Percentiles rank a stretch among this genome's conserved stretches.
phyloP scores from a whole-genome alignment of 164 flowering plant genomes.

The Cinnamomum chago region DNA sequence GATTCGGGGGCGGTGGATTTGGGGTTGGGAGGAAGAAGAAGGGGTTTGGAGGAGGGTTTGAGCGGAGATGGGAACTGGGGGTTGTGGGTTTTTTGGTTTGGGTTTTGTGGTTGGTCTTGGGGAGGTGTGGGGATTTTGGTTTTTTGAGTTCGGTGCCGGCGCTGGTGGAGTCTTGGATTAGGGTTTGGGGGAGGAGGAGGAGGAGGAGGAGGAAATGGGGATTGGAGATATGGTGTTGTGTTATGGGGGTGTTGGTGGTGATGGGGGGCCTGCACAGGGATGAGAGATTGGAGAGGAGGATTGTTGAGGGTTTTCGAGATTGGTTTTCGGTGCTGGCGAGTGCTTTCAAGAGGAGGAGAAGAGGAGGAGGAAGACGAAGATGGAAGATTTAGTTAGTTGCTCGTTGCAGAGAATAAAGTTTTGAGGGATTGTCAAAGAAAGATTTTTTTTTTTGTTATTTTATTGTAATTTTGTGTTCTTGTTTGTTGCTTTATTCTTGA shows the following conservation, averaged over 20 bases:
- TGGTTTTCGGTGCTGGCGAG: not conserved
- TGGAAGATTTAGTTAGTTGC: too few relatives aligned
- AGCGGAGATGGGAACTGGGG: not conserved
- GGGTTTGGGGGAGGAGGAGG: not conserved
- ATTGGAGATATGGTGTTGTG: not conserved
- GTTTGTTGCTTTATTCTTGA: too few relatives aligned
- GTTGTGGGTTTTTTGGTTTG: not conserved
- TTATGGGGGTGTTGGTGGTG: not conserved
- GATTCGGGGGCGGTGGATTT: not conserved
- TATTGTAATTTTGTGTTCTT: too few relatives aligned
- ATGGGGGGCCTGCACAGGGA: not conserved
- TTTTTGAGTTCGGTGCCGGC: not conserved
- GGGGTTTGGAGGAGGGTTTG: constrained; percentile 6
- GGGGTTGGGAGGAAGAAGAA: not conserved
- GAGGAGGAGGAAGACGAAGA: not conserved
- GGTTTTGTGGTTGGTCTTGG: constrained; percentile 1
- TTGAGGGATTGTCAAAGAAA: too few relatives aligned
- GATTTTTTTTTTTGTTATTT: too few relatives aligned
- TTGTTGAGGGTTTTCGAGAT: not conserved
- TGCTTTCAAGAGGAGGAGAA: not conserved
- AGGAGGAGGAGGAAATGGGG: constrained; percentile 1
- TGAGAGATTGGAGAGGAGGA: not conserved
- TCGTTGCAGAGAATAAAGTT: too few relatives aligned
- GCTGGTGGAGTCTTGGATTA: not conserved
- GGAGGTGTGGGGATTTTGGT: constrained; percentile 2